Base-by-base conservation (phyloP, 495 filamentous ascomycete species). In the Hypomontagnella submonticulosa region DNA sequence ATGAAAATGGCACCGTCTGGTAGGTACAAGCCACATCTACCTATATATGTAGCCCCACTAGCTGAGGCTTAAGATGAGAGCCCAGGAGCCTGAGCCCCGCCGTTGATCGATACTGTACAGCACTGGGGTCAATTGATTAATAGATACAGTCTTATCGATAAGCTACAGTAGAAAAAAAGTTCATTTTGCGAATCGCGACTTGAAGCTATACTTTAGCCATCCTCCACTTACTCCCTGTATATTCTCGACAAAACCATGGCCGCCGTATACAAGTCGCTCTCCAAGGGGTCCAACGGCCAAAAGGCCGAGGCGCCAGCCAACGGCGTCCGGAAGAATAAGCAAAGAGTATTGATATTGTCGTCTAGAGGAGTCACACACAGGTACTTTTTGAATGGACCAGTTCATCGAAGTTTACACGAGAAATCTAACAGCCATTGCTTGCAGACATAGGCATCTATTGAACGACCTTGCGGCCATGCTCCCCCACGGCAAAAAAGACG, bases 401-500 rank as follows among this genome's bases (percentile, higher is more conserved):
- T 20, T 18, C 13, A 7, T 41, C 30, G 50, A 43, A 42, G 5
- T 27, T 38, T 41, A 36, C 27, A 36, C 53, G 50, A 15, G 37
- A 34, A 19, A 40, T 43, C 63, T 66, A 47, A 66, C 38, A 7
- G 23, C 18, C 49, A 9, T 61, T 20, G 7, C 38, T 34, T 56
- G 44, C 62, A 94, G 91, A 71, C 95, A 99, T 75, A 88, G 95
- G 49, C 94, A 99, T 80, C 42, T 99, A 16, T 87, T 98, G 59
- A 88, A 92, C 62, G 96, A 99, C 74, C 83, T 99, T 13, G 87
- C 93, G 46, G 83, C 88, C 19, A 89, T 99, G 66, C 87, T 99
- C 48, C 95, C 95, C 0, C 95, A 99, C 71, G 87, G 87, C 36
- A 86, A 92, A 70, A 96, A 96, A 79, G 95, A 99, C 75, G 93